Evolutionary conservation across 495 filamentous ascomycete species (phyloP).

Genomic region (Pyrenopolyporus hunteri): DNA sequence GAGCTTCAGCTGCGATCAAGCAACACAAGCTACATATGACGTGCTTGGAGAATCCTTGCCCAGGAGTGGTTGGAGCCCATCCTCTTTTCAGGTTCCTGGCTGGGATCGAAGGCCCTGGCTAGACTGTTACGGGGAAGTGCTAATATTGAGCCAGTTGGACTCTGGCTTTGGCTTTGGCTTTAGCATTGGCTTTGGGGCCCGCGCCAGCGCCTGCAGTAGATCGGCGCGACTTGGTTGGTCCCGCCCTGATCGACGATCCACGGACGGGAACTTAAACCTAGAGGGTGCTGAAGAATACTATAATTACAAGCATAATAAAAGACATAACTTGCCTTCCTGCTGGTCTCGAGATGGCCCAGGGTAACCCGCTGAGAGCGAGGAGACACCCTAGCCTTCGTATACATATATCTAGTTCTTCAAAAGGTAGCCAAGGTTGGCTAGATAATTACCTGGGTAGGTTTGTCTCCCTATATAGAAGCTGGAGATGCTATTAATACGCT

Average conservation of each 20-base stretch:
- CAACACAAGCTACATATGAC: slow-evolving; percentile 29
- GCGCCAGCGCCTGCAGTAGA: slow-evolving; percentile 16
- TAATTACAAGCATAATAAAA: not conserved
- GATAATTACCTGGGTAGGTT: too few relatives aligned
- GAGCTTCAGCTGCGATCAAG: slow-evolving; percentile 25
- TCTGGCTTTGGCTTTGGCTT: too few relatives aligned
- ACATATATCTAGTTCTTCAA: too few relatives aligned
- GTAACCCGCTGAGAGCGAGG: too few relatives aligned
- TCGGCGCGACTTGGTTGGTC: slow-evolving; percentile 17
- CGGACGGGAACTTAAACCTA: slow-evolving; percentile 3
- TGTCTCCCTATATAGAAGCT: too few relatives aligned
- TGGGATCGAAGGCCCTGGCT: slow-evolving; percentile 4
- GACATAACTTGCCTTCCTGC: too few relatives aligned
- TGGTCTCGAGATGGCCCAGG: too few relatives aligned
- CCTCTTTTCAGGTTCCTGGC: slow-evolving; percentile 18
- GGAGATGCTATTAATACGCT: too few relatives aligned
- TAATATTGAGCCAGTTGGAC: too few relatives aligned
- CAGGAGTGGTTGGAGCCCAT: not conserved
- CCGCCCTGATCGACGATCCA: slow-evolving; percentile 6
- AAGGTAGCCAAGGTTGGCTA: too few relatives aligned
- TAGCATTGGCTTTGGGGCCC: too few relatives aligned
- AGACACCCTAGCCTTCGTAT: too few relatives aligned
- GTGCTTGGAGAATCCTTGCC: slow-evolving; percentile 34
- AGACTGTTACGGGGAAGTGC: slow-evolving; percentile 3
- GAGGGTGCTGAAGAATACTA: not conserved